These are phyloP conservation scores for Gamarada debralockiae DNA, from an alignment of 495 filamentous ascomycete species.

Conservation along the genomic window DNA sequence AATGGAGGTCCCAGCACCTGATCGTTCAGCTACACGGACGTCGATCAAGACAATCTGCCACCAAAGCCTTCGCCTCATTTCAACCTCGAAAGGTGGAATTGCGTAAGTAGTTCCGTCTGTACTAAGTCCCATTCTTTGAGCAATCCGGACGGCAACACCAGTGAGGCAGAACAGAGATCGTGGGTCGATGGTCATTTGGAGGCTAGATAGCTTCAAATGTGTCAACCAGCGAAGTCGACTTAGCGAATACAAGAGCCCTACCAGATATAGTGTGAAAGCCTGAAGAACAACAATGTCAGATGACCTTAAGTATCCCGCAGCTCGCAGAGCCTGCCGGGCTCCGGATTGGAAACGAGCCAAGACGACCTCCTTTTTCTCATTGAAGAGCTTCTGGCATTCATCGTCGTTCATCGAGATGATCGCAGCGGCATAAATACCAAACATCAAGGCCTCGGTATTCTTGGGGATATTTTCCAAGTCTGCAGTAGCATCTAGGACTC, in stretches of 20 bases:
- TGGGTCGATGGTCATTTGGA: constrained; percentile 26
- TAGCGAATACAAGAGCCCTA: constrained; percentile 24
- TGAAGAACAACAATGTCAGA: constrained; percentile 53
- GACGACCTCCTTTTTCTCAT: constrained; percentile 34
- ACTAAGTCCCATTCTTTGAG: constrained; percentile 38
- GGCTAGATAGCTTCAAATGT: constrained; percentile 14
- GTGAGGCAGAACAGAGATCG: constrained; percentile 40
- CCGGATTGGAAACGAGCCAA: constrained; percentile 35
- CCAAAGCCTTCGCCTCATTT: constrained; percentile 59
- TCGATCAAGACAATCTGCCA: constrained; percentile 59
- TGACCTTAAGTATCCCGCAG: constrained; percentile 43
- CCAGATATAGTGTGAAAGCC: constrained; percentile 54
- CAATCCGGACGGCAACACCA: constrained; percentile 42
- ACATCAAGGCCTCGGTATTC: constrained; percentile 43
- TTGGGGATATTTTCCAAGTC: constrained; percentile 31
- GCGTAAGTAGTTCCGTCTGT: constrained; percentile 48
- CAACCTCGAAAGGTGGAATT: constrained; percentile 54
- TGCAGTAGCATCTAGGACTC: constrained; percentile 37
- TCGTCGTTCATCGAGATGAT: constrained; percentile 26
- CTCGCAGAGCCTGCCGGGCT: constrained; percentile 40
- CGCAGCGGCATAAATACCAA: constrained; percentile 44
- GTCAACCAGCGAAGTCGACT: neutral
- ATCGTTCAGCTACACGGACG: constrained; percentile 47
- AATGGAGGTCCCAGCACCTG: constrained; percentile 75
- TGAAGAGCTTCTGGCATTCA: constrained; percentile 35